phyloP scores from a whole-genome alignment of 139 green algal species.

The Nannochloris sp. region DNA sequence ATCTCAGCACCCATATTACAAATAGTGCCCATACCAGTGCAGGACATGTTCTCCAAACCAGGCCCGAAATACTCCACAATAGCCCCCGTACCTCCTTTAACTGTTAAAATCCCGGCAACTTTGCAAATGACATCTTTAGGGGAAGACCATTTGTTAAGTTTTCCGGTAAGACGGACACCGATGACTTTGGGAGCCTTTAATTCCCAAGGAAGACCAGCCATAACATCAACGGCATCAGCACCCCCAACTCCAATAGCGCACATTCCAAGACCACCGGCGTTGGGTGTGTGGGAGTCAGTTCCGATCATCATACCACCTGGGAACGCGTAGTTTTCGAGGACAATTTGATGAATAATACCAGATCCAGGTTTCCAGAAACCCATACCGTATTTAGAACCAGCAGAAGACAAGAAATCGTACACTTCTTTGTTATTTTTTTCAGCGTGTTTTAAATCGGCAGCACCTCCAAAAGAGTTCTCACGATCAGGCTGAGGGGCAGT shows the following conservation, averaged over 20 bases:
- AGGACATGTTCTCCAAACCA: conserved; percentile 82
- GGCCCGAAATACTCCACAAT: conserved; percentile 94
- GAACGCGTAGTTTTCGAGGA: conserved; percentile 95
- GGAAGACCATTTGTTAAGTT: conserved; percentile 78
- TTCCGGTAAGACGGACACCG: conserved; percentile 84
- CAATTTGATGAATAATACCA: conserved; percentile 96
- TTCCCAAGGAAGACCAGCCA: conserved; percentile 95
- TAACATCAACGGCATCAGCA: conserved; percentile 93
- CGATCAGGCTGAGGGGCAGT: conserved; percentile 79
- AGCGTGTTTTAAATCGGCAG: not conserved
- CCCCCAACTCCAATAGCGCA: conserved; percentile 86
- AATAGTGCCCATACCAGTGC: conserved; percentile 93
- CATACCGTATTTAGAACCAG: conserved; percentile 88
- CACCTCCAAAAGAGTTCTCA: conserved; percentile 19
- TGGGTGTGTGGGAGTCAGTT: conserved; percentile 92
- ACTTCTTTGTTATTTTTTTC: conserved; percentile 79
- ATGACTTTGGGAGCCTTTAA: conserved; percentile 91
- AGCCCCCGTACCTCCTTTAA: conserved; percentile 90
- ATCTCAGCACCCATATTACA: conserved; percentile 98
- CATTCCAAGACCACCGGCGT: conserved; percentile 85
- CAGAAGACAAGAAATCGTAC: conserved; percentile 88
- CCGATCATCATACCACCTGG: conserved; percentile 92
- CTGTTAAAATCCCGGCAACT: conserved; percentile 89
- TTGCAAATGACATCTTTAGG: conserved; percentile 96
- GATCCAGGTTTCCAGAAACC: conserved; percentile 91